Conservation (phyloP, 1,139 yeast species). For the Suhomyces wounanorum region DNA sequence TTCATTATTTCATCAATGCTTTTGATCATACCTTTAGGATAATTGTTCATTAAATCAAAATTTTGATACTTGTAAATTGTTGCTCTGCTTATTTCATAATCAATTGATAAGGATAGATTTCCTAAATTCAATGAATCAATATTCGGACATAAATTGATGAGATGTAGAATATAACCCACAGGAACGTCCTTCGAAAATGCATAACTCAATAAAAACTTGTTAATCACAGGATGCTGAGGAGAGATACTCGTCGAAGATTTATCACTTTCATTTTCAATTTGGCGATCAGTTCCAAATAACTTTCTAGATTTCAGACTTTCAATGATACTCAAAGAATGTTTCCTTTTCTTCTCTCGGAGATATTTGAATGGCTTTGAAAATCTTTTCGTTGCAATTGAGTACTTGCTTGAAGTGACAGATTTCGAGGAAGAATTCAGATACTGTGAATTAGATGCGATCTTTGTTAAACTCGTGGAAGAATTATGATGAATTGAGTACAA, state of each 20-base stretch:
- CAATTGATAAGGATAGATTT: constrained; percentile 57
- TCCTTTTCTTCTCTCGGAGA: constrained; percentile 26
- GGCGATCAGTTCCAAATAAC: background rate
- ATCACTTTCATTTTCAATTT: background rate
- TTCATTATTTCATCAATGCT: constrained; percentile 28
- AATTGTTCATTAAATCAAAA: constrained; percentile 43
- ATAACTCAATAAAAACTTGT: constrained; percentile 56
- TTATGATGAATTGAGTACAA: constrained; percentile 46
- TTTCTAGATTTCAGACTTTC: constrained; percentile 12
- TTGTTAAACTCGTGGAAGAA: constrained; percentile 24
- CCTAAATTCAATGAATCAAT: constrained; percentile 52
- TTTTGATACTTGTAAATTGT: constrained; percentile 39
- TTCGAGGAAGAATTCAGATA: constrained; percentile 19
- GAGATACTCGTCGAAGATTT: constrained; percentile 13
- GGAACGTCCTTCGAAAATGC: constrained; percentile 67
- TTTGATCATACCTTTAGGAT: constrained; percentile 32
- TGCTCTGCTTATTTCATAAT: constrained; percentile 49
- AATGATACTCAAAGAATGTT: constrained; percentile 7
- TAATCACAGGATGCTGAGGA: constrained; percentile 58
- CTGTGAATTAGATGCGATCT: constrained; percentile 30
- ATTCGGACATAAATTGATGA: constrained; percentile 61
- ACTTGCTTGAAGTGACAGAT: constrained; percentile 19
- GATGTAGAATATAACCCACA: constrained; percentile 62
- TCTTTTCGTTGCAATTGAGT: constrained; percentile 19
- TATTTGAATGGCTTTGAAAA: constrained; percentile 29